phyloP scores from a whole-genome alignment of 257 asterid genomes.

The Thymus quinquecostatus region DNA sequence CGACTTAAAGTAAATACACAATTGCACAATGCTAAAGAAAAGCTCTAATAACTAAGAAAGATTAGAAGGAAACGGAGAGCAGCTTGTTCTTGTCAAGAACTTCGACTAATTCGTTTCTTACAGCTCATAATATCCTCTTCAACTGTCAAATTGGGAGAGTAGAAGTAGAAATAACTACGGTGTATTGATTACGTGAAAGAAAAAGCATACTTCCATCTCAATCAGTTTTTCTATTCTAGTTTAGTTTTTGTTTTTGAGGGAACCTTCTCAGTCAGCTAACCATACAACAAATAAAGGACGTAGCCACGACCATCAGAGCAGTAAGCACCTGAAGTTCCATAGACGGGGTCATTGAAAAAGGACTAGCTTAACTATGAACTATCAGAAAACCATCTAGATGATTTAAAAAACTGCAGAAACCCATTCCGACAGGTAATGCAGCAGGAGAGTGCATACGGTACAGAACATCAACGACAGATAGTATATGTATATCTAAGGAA shows the following conservation, averaged over 20 bases:
- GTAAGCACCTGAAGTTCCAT: conserved; percentile 10
- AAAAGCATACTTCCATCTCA: conserved; percentile 6
- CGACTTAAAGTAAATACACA: background rate
- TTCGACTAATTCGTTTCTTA: background rate
- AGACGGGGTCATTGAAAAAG: background rate
- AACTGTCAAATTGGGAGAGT: background rate
- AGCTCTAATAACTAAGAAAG: background rate
- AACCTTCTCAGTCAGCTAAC: background rate
- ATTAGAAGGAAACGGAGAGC: background rate
- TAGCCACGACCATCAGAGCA: conserved; percentile 8
- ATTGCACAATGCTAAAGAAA: background rate
- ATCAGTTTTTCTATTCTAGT: background rate
- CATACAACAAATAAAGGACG: conserved; percentile 19
- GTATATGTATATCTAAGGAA: background rate
- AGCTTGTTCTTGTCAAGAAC: background rate
- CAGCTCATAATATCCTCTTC: background rate
- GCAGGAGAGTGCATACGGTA: conserved; percentile 6
- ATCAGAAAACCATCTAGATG: background rate
- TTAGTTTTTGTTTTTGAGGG: too few species aligned
- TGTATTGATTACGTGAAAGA: background rate
- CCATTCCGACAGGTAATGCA: conserved; percentile 24
- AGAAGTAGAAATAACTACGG: background rate
- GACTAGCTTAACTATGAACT: conserved; percentile 6
- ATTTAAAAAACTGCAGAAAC: conserved; percentile 9
- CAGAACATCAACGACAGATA: background rate